Percentiles rank a stretch among this genome's conserved stretches.
phyloP scores from a whole-genome alignment of 139 green algal species.

The Chlorella sp. region DNA sequence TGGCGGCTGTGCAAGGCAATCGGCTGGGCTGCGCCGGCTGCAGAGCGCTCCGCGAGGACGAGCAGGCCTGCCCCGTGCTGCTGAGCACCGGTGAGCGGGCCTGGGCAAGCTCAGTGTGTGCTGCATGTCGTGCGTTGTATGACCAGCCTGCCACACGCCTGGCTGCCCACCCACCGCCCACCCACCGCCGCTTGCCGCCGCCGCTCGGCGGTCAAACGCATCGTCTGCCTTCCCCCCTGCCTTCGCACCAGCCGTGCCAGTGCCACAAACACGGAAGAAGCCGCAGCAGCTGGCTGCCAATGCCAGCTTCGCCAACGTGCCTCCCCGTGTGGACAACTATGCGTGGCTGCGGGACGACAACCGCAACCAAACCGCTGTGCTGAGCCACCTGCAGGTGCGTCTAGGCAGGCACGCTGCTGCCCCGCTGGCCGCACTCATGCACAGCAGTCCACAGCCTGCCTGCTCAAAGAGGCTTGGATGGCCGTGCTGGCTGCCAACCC shows the following conservation, averaged over 20 bases:
- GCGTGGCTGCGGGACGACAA: slow-evolving; percentile 84
- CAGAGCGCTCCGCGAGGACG: not conserved
- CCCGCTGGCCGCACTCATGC: not conserved
- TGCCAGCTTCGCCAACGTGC: not conserved
- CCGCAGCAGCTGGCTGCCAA: not conserved
- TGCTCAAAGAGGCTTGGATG: not conserved
- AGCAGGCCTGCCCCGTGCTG: not conserved
- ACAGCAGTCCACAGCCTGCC: not conserved
- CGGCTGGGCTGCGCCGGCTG: not conserved
- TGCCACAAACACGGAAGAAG: not conserved
- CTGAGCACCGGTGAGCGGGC: not conserved
- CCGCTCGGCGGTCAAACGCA: not conserved
- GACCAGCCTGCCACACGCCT: too few relatives aligned
- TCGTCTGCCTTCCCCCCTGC: not conserved
- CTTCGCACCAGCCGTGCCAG: not conserved
- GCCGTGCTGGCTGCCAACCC: not conserved
- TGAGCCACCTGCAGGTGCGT: slow-evolving; percentile 39
- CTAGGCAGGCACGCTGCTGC: not conserved
- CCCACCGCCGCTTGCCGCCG: not conserved
- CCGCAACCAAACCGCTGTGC: slow-evolving; percentile 65
- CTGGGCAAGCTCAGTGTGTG: not conserved
- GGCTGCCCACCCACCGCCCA: not conserved
- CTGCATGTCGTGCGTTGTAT: too few relatives aligned
- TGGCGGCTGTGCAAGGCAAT: too few relatives aligned
- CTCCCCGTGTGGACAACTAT: slow-evolving; percentile 56